A percentile compares a stretch with the other conserved stretches of the same genome.
Conservation (phyloP, 2,329 filamentous ascomycete genomes). For the Penicillium sp. region DNA sequence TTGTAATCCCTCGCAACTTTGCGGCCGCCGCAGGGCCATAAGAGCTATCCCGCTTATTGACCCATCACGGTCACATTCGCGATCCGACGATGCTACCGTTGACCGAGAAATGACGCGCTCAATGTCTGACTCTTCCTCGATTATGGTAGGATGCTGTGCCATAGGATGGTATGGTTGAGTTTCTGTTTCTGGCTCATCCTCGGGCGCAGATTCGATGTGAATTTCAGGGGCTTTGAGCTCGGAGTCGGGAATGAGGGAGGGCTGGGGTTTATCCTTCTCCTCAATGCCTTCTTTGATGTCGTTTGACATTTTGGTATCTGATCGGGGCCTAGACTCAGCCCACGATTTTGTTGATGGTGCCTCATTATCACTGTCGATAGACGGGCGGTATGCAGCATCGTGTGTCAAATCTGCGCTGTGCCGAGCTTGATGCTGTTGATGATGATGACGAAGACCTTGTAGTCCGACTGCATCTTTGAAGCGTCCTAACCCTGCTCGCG, state of each 20-base stretch:
- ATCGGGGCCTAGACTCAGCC: slow-evolving; percentile 15
- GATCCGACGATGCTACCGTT: slow-evolving; percentile 31
- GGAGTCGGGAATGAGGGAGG: slow-evolving; percentile 9
- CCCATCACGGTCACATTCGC: slow-evolving; percentile 24
- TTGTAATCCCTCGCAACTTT: slow-evolving; percentile 36
- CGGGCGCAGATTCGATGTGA: slow-evolving; percentile 30
- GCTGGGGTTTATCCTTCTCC: slow-evolving; percentile 14
- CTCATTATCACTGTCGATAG: slow-evolving; percentile 33
- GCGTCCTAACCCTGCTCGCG: slow-evolving; percentile 75
- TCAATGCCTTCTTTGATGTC: slow-evolving; percentile 19
- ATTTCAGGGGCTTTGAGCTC: slow-evolving; percentile 34
- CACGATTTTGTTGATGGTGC: slow-evolving; percentile 9
- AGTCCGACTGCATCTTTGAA: slow-evolving; percentile 80
- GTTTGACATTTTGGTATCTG: slow-evolving; percentile 19
- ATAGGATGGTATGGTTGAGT: slow-evolving; percentile 14
- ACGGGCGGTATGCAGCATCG: slow-evolving; percentile 30
- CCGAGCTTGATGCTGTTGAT: slow-evolving; percentile 38
- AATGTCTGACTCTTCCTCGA: slow-evolving; percentile 32
- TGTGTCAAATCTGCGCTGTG: slow-evolving; percentile 34
- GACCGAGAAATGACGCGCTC: slow-evolving; percentile 32
- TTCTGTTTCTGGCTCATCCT: slow-evolving; percentile 18
- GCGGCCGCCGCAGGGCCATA: slow-evolving; percentile 38
- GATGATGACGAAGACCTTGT: slow-evolving; percentile 41
- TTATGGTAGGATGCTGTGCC: slow-evolving; percentile 14
- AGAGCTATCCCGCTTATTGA: slow-evolving; percentile 24